phyloP scores from a whole-genome alignment of 441 rosid species.

The Hura crepitans region DNA sequence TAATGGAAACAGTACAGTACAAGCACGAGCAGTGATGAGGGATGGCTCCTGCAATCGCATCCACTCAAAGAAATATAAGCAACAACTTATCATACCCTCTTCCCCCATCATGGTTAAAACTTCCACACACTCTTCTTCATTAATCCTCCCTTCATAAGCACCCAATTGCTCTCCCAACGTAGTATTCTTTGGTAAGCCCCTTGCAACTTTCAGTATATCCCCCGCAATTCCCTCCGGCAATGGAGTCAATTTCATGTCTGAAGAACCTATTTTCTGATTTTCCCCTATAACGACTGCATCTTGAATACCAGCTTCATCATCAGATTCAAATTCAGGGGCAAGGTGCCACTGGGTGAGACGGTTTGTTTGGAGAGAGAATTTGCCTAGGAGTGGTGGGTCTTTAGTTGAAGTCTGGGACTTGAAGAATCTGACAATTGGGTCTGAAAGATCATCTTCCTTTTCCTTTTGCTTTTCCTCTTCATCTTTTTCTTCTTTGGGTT shows the following conservation, averaged over 20 bases:
- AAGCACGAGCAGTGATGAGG: slow-evolving; percentile 59
- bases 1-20: slow-evolving; percentile 61
- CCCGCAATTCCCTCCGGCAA: slow-evolving; percentile 29
- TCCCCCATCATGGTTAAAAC: slow-evolving; percentile 54
- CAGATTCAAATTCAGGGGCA: slow-evolving; percentile 34
- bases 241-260: slow-evolving; percentile 12
- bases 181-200: slow-evolving; percentile 45
- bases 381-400: slow-evolving; percentile 50
- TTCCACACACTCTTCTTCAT: slow-evolving; percentile 46
- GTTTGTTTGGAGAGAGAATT: slow-evolving; percentile 51
- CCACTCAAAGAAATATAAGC: slow-evolving; percentile 80
- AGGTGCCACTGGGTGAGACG: slow-evolving; percentile 73
- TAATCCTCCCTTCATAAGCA: slow-evolving; percentile 38
- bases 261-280: slow-evolving; percentile 27
- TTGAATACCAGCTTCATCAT: slow-evolving; percentile 30
- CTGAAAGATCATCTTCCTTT: slow-evolving; percentile 27
- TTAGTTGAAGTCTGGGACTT: slow-evolving; percentile 40
- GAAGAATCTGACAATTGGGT: slow-evolving; percentile 67
- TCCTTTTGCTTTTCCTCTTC: slow-evolving; percentile 9
- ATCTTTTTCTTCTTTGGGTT: slow-evolving; percentile 9
- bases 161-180: slow-evolving; percentile 63
- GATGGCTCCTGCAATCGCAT: slow-evolving; percentile 72
- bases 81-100: slow-evolving; percentile 42
- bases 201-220: slow-evolving; percentile 51
- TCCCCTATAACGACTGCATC: slow-evolving; percentile 5